A percentile compares a stretch with the other conserved stretches of the same genome.
phyloP scores from a whole-genome alignment of 1,284 basidiomycete genomes.

The Trichosporon ovoides region DNA sequence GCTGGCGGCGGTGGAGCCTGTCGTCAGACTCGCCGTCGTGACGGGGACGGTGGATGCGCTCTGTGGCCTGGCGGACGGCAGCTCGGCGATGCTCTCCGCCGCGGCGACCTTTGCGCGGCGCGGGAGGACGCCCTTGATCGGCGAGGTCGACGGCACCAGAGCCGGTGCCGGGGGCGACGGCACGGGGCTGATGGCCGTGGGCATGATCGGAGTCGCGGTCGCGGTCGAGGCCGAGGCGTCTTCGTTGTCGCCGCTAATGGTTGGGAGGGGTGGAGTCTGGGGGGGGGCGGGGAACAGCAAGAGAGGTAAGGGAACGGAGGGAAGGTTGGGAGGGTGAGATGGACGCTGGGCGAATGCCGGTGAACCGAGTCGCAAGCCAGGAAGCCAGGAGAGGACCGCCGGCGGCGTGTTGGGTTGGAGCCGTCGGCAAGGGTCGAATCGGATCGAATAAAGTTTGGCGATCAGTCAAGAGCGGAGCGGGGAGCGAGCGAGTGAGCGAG shows the following conservation, averaged over 20 bases:
- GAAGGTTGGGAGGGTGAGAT: no score
- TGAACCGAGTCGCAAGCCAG: no score
- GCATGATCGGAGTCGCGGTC: not conserved
- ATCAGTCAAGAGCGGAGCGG: not conserved
- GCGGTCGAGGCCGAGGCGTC: not conserved
- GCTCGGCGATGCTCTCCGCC: not conserved
- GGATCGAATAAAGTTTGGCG: not conserved
- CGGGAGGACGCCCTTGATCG: slow-evolving; percentile 11
- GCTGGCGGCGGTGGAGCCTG: slow-evolving; percentile 17
- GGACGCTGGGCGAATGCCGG: no score
- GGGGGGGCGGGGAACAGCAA: no score
- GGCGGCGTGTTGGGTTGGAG: not conserved
- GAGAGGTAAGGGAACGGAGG: no score
- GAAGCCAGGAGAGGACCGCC: no score
- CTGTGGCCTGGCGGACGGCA: not conserved
- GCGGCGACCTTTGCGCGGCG: slow-evolving; percentile 5
- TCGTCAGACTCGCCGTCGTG: slow-evolving; percentile 15
- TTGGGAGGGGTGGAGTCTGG: not conserved
- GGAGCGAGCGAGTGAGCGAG: no score
- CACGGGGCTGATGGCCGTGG: slow-evolving; percentile 1
- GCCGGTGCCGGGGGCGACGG: not conserved
- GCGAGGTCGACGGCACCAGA: not conserved
- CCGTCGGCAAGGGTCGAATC: not conserved
- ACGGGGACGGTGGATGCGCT: slow-evolving; percentile 13
- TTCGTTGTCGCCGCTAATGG: not conserved